phyloP scores from a whole-genome alignment of 2,329 filamentous ascomycete species.

The Alternaria gansuensis region DNA sequence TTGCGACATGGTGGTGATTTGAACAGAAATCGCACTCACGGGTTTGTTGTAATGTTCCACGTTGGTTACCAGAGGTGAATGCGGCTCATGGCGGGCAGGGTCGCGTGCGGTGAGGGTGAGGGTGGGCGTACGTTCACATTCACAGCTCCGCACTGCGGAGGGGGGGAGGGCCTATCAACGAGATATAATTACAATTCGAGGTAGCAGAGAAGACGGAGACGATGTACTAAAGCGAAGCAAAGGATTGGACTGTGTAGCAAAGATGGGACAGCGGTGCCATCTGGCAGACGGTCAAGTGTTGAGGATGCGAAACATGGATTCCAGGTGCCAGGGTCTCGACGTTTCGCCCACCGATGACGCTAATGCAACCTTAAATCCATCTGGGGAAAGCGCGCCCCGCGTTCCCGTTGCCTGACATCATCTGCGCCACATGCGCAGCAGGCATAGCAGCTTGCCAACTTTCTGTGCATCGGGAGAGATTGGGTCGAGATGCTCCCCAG shows the following conservation, averaged over 20 bases:
- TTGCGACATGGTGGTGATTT: slow-evolving; percentile 16
- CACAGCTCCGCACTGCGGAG: slow-evolving; percentile 23
- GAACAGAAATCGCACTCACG: slow-evolving; percentile 35
- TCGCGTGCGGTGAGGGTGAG: slow-evolving; percentile 33
- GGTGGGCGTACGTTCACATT: slow-evolving; percentile 29
- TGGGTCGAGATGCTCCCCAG: slow-evolving; percentile 11
- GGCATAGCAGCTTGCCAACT: slow-evolving; percentile 28
- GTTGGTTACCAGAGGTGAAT: slow-evolving; percentile 36
- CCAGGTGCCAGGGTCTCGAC: slow-evolving; percentile 29
- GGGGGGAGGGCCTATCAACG: slow-evolving; percentile 15
- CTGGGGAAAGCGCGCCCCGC: slow-evolving; percentile 27
- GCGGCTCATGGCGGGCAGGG: slow-evolving; percentile 34
- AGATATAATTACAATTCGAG: slow-evolving; percentile 12
- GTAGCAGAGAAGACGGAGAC: background rate
- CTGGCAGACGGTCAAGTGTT: slow-evolving; percentile 19
- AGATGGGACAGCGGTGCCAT: slow-evolving; percentile 20
- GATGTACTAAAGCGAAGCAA: slow-evolving; percentile 6
- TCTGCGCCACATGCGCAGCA: slow-evolving; percentile 28
- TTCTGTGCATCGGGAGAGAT: slow-evolving; percentile 18
- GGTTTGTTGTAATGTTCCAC: slow-evolving; percentile 24
- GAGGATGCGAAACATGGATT: slow-evolving; percentile 32
- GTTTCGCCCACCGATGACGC: slow-evolving; percentile 30
- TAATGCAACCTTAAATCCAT: slow-evolving; percentile 38
- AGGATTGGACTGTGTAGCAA: slow-evolving; percentile 8
- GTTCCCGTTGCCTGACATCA: slow-evolving; percentile 39